phyloP scores from a whole-genome alignment of 2,329 filamentous ascomycete species.

The Talaromyces sp. region DNA sequence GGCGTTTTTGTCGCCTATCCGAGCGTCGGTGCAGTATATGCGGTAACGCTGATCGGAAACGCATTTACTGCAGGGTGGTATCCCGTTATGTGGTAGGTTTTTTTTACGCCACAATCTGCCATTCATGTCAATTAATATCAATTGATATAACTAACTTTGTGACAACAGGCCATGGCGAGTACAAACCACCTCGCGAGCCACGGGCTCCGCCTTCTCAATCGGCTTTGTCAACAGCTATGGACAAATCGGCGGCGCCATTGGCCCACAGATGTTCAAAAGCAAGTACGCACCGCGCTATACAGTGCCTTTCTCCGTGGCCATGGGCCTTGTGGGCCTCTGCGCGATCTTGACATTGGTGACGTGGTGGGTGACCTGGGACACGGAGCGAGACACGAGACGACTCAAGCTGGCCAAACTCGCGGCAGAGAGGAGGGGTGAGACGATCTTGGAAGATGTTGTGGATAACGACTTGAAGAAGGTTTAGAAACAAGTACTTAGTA shows the following conservation, averaged over 20 bases:
- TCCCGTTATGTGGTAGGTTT: conserved; percentile 43
- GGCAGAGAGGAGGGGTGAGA: conserved; percentile 37
- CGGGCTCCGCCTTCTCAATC: conserved; percentile 47
- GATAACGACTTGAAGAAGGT: conserved; percentile 28
- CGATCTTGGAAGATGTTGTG: conserved; percentile 42
- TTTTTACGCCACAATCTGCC: not conserved
- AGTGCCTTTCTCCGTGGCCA: conserved; percentile 39
- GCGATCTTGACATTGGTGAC: conserved; percentile 36
- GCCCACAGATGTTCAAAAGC: conserved; percentile 43
- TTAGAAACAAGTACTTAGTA: not conserved
- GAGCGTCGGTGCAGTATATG: conserved; percentile 43
- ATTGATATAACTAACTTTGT: not conserved
- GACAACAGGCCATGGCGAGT: conserved; percentile 40
- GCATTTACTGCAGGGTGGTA: conserved; percentile 41
- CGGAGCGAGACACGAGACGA: conserved; percentile 41
- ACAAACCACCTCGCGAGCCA: conserved; percentile 42
- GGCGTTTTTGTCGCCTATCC: conserved; percentile 43
- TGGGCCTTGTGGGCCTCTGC: conserved; percentile 42
- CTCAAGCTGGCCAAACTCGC: conserved; percentile 39
- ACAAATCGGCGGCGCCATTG: conserved; percentile 46
- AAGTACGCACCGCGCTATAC: conserved; percentile 44
- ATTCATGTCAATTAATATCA: not conserved
- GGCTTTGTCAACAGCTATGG: conserved; percentile 49
- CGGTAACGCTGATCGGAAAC: conserved; percentile 42
- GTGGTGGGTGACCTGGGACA: conserved; percentile 43